Conservation (phyloP, 2,329 filamentous ascomycete species). For the Leptographium radiaticola region DNA sequence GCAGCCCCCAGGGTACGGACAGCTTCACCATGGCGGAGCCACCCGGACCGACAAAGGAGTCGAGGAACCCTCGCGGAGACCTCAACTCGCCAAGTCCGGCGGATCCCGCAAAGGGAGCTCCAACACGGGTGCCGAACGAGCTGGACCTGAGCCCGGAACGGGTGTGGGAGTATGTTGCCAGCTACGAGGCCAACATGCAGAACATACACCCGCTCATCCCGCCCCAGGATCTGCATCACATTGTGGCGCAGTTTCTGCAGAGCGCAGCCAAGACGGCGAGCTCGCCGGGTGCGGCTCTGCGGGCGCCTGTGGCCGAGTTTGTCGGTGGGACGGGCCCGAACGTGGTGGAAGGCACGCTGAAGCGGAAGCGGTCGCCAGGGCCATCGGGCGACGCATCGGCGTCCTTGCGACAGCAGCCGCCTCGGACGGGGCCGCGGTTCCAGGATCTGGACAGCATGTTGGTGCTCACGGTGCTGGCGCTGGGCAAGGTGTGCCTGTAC, state of each 20-base stretch:
- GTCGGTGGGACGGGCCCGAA: constrained; percentile 6
- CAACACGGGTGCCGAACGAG: constrained; percentile 26
- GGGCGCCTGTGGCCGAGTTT: constrained; percentile 18
- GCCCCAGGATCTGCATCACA: constrained; percentile 35
- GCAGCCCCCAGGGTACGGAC: constrained; percentile 24
- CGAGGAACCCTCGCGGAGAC: constrained; percentile 47
- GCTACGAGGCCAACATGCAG: constrained; percentile 47
- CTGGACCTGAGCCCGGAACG: constrained; percentile 39
- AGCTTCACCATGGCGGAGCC: constrained; percentile 29
- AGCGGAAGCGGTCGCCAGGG: constrained; percentile 43
- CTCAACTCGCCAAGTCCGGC: constrained; percentile 26
- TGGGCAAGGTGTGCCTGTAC: constrained; percentile 67
- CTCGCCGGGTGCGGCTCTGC: not conserved
- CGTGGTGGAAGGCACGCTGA: constrained; percentile 21
- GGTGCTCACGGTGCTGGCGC: constrained; percentile 67
- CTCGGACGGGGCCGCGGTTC: constrained; percentile 33
- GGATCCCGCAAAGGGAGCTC: constrained; percentile 23
- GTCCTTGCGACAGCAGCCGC: constrained; percentile 18
- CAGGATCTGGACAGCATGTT: constrained; percentile 69
- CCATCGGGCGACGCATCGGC: constrained; percentile 21
- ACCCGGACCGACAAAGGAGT: constrained; percentile 39
- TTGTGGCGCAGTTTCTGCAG: constrained; percentile 40
- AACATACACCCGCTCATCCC: constrained; percentile 53
- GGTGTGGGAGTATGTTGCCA: constrained; percentile 40
- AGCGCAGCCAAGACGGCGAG: not conserved